Conservation (phyloP, 139 green algal genomes). For the Chlorella sp. region DNA sequence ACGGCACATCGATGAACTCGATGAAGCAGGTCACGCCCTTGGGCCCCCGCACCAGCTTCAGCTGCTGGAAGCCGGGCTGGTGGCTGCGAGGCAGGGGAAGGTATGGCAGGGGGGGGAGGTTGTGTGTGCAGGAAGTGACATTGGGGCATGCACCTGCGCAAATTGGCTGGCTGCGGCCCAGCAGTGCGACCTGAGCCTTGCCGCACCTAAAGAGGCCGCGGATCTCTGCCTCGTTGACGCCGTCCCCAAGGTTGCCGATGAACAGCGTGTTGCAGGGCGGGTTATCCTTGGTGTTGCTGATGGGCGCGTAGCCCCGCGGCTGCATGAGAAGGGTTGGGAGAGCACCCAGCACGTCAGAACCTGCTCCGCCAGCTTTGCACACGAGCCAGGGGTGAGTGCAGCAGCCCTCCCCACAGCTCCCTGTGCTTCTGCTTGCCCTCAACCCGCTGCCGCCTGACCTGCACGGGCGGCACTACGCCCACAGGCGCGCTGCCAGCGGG, state of each 20-base stretch:
- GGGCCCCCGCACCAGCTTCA: constrained; percentile 81
- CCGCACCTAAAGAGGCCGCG: constrained; percentile 65
- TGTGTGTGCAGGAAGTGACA: too few relatives aligned
- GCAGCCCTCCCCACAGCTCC: too few relatives aligned
- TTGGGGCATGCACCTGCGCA: too few relatives aligned
- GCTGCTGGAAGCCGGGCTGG: constrained; percentile 76
- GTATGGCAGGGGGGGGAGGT: too few relatives aligned
- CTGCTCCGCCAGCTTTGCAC: too few relatives aligned
- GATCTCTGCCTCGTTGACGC: constrained; percentile 75
- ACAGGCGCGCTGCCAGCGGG: constrained; percentile 12
- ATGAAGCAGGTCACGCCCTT: constrained; percentile 85
- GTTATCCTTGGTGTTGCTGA: constrained; percentile 91
- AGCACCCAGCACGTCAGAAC: too few relatives aligned
- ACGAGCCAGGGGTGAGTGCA: too few relatives aligned
- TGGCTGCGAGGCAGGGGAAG: constrained; percentile 30
- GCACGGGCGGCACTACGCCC: constrained; percentile 18
- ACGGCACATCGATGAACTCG: constrained; percentile 82
- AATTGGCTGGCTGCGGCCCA: too few relatives aligned
- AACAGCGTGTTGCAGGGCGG: constrained; percentile 97
- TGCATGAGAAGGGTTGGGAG: not conserved
- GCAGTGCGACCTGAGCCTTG: not conserved
- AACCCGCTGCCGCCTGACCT: too few relatives aligned
- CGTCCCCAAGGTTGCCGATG: constrained; percentile 87
- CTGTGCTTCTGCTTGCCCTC: too few relatives aligned
- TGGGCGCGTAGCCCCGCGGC: constrained; percentile 55